phyloP scores from a whole-genome alignment of 306 rosid genomes.

The Herpetospermum pedunculosum region DNA sequence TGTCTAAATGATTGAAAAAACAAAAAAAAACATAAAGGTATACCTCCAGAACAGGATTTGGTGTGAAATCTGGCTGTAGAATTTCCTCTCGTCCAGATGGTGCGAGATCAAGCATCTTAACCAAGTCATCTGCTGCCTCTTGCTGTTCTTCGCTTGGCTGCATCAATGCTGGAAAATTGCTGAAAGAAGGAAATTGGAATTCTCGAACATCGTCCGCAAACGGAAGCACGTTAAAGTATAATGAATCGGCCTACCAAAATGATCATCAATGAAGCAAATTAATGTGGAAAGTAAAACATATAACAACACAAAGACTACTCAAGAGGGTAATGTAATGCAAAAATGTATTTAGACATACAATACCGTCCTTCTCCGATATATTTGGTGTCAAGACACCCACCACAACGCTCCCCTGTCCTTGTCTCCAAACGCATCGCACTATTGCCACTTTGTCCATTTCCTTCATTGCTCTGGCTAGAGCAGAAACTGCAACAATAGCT shows the following conservation, averaged over 20 bases:
- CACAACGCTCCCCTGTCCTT: constrained; percentile 55
- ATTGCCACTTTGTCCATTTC: constrained; percentile 76
- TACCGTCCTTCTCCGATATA: constrained; percentile 39
- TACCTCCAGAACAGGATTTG: constrained; percentile 84
- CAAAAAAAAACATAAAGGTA: constrained; percentile 14
- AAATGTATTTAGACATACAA: constrained; percentile 37
- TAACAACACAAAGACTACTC: not conserved
- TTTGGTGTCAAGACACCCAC: constrained; percentile 81
- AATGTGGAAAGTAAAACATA: constrained; percentile 7
- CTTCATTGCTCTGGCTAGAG: constrained; percentile 88
- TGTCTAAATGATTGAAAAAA: not conserved
- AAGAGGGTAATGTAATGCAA: not conserved
- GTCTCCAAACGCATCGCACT: constrained; percentile 82
- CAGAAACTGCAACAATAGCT: constrained; percentile 64
- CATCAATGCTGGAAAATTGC: constrained; percentile 42
- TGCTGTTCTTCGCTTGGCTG: constrained; percentile 66
- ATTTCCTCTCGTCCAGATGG: constrained; percentile 52
- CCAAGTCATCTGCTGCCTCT: constrained; percentile 65
- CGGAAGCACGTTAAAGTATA: constrained; percentile 77
- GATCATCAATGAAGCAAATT: constrained; percentile 13
- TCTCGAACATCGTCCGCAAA: constrained; percentile 87
- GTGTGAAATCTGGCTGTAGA: constrained; percentile 63
- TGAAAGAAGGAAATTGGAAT: constrained; percentile 73
- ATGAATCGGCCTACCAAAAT: constrained; percentile 69
- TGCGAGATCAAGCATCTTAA: constrained; percentile 66